phyloP scores from a whole-genome alignment of 2,329 filamentous ascomycete genomes.

The Xylariaceae sp. region DNA sequence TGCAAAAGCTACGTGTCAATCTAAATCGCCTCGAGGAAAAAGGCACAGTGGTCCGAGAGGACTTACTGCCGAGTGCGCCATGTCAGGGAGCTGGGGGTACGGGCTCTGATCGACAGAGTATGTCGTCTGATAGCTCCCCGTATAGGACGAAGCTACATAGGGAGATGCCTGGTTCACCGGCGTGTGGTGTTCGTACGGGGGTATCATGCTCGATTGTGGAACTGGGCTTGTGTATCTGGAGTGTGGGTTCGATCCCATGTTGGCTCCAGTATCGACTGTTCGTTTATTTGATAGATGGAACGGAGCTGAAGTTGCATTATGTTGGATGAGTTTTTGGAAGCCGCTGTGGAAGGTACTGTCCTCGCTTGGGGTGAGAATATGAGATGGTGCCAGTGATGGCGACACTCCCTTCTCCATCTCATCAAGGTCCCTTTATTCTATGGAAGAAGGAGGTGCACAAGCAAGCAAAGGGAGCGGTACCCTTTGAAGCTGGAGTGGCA shows the following conservation, averaged over 20 bases:
- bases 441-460: neutral
- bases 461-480: slow-evolving; percentile 3
- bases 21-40: no score
- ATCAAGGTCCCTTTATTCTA: slow-evolving; percentile 13
- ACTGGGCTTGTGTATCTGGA: slow-evolving; percentile 36
- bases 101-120: slow-evolving; percentile 25
- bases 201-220: slow-evolving; percentile 25
- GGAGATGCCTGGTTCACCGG: slow-evolving; percentile 25
- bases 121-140: slow-evolving; percentile 21
- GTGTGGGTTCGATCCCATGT: slow-evolving; percentile 32
- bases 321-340: slow-evolving; percentile 39
- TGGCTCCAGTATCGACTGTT: slow-evolving; percentile 25
- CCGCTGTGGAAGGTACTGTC: slow-evolving; percentile 37
- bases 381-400: slow-evolving; percentile 42
- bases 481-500: slow-evolving; percentile 1
- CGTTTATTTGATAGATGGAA: slow-evolving; percentile 22
- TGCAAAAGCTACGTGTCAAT: no score
- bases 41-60: slow-evolving; percentile 2
- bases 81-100: slow-evolving; percentile 27
- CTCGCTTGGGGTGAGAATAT: slow-evolving; percentile 28
- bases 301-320: slow-evolving; percentile 32
- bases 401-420: slow-evolving; percentile 30
- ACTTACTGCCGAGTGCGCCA: slow-evolving; percentile 23
- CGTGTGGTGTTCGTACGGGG: slow-evolving; percentile 24
- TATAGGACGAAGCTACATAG: slow-evolving; percentile 19